phyloP scores from a whole-genome alignment of 2,329 filamentous ascomycete genomes.

The Pseudogymnoascus sp. region DNA sequence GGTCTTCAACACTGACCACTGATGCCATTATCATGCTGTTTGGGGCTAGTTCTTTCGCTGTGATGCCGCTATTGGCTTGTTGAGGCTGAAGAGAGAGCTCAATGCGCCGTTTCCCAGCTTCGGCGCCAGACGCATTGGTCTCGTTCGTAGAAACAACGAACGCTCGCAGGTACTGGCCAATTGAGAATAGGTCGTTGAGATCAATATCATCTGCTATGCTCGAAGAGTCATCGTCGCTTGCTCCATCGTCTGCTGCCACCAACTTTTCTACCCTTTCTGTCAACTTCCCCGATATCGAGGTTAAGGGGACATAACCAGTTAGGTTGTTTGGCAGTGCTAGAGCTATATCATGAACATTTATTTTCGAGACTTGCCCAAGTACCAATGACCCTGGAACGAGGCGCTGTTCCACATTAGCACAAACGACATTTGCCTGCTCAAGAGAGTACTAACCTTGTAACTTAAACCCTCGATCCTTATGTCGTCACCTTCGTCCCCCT shows the following conservation, averaged over 20 bases:
- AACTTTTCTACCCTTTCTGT: slow-evolving; percentile 65
- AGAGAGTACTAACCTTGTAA: slow-evolving; percentile 59
- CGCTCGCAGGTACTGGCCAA: slow-evolving; percentile 83
- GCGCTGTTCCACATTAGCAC: slow-evolving; percentile 43
- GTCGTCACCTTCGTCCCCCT: slow-evolving; percentile 37
- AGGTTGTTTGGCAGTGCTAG: slow-evolving; percentile 89
- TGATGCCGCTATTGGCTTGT: slow-evolving; percentile 67
- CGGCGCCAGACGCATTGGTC: slow-evolving; percentile 33
- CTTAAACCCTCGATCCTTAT: slow-evolving; percentile 79
- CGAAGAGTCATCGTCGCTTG: slow-evolving; percentile 37
- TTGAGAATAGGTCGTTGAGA: slow-evolving; percentile 62
- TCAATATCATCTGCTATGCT: slow-evolving; percentile 52
- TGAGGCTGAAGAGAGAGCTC: slow-evolving; percentile 77
- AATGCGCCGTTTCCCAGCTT: slow-evolving; percentile 69
- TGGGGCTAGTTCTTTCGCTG: slow-evolving; percentile 61
- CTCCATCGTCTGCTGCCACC: slow-evolving; percentile 50
- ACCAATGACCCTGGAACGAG: slow-evolving; percentile 78
- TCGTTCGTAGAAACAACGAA: slow-evolving; percentile 75
- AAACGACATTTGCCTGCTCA: slow-evolving; percentile 13
- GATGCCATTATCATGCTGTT: slow-evolving; percentile 80
- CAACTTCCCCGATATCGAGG: slow-evolving; percentile 76
- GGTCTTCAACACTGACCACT: slow-evolving; percentile 87
- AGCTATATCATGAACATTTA: slow-evolving; percentile 70
- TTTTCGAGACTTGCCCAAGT: slow-evolving; percentile 74
- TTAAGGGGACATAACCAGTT: slow-evolving; percentile 79